These are phyloP conservation scores for Symbiodinium natans DNA, from an alignment of 73 alveolate genomes.

Conservation along the genomic window DNA sequence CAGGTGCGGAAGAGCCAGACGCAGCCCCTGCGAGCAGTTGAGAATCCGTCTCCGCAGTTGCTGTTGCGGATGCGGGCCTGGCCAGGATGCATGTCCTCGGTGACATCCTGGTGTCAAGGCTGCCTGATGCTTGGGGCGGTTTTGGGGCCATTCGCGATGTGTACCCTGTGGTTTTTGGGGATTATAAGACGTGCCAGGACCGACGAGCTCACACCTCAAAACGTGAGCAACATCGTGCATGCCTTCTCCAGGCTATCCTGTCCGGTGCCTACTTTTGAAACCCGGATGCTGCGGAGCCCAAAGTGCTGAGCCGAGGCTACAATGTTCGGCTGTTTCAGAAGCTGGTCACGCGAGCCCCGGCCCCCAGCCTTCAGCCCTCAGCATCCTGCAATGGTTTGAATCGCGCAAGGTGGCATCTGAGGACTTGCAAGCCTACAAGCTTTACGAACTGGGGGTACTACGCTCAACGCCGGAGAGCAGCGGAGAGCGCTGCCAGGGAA, in stretches of 20 bases:
- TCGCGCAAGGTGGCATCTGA: conserved; percentile 44
- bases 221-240: conserved; percentile 56
- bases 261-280: background rate
- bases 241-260: conserved; percentile 88
- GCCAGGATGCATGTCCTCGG: conserved; percentile 91
- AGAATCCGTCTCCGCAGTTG: background rate
- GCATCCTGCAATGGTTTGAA: background rate
- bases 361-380: background rate
- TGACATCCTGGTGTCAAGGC: conserved; percentile 58
- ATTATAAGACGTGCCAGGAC: conserved; percentile 3
- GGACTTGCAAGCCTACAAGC: conserved; percentile 57
- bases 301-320: background rate
- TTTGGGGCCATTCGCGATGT: too few species aligned
- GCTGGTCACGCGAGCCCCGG: conserved; percentile 25
- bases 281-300: background rate
- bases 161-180: too few species aligned
- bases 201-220: conserved; percentile 26
- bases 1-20: conserved; percentile 92
- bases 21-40: background rate
- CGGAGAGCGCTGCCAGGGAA: background rate
- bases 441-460: conserved; percentile 47
- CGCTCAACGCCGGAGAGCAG: background rate
- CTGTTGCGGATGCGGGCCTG: background rate
- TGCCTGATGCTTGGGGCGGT: background rate
- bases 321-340: conserved; percentile 72